Evolutionary conservation across 768 basidiomycete species (phyloP).

Genomic region (Boletus subparvulus): DNA sequence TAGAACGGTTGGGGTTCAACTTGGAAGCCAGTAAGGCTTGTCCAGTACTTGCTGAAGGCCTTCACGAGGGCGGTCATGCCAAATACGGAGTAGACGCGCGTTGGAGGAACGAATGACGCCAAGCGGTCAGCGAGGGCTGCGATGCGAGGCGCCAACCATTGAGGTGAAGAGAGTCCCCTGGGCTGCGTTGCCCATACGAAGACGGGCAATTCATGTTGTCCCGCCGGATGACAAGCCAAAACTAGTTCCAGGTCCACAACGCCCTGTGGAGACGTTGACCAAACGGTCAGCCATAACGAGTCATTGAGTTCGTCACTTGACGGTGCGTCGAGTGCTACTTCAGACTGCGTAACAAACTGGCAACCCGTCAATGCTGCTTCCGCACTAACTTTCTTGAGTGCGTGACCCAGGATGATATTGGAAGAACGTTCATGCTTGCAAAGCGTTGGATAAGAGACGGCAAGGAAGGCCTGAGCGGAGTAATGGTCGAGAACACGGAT

Average conservation of each 20-base stretch:
- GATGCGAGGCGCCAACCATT: slow-evolving; percentile 36
- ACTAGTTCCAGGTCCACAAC: slow-evolving; percentile 41
- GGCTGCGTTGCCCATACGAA: slow-evolving; percentile 48
- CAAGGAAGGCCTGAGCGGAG: slow-evolving; percentile 42
- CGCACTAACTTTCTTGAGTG: slow-evolving; percentile 41
- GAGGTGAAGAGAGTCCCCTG: slow-evolving; percentile 23
- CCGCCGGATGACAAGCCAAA: slow-evolving; percentile 46
- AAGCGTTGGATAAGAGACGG: slow-evolving; percentile 42
- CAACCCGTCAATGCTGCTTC: slow-evolving; percentile 39
- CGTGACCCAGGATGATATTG: slow-evolving; percentile 54
- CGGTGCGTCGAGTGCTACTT: slow-evolving; percentile 31
- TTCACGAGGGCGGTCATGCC: slow-evolving; percentile 42
- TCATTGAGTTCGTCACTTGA: slow-evolving; percentile 22
- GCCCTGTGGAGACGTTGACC: slow-evolving; percentile 37
- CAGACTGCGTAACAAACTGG: slow-evolving; percentile 35
- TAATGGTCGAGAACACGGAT: slow-evolving; percentile 39
- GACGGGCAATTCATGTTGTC: slow-evolving; percentile 48
- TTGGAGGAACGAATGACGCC: slow-evolving; percentile 35
- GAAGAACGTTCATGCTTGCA: slow-evolving; percentile 45
- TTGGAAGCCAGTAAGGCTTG: slow-evolving; percentile 38
- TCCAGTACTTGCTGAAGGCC: slow-evolving; percentile 45
- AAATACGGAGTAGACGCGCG: slow-evolving; percentile 54
- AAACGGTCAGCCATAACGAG: slow-evolving; percentile 52
- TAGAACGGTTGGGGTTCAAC: slow-evolving; percentile 49
- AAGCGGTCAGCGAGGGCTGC: slow-evolving; percentile 39